phyloP scores from a whole-genome alignment of 2,329 filamentous ascomycete species.

The Nemania sp. region DNA sequence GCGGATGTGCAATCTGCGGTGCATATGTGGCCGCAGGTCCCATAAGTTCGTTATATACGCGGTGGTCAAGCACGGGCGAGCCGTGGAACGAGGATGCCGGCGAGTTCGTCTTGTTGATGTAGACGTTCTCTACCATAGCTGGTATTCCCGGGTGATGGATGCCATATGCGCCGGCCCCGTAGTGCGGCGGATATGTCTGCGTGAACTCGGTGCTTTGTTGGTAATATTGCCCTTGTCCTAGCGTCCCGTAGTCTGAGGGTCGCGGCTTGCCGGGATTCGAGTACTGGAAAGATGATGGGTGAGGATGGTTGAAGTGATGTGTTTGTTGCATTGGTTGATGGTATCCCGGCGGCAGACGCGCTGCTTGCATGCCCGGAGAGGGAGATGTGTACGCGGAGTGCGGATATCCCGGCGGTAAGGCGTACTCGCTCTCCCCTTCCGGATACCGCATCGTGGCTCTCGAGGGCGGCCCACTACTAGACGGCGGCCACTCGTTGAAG shows the following conservation, averaged over 20 bases:
- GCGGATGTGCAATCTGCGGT: conserved; percentile 25
- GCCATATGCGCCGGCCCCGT: conserved; percentile 30
- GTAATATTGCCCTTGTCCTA: conserved; percentile 53
- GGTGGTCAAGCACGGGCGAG: conserved; percentile 40
- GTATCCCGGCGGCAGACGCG: conserved; percentile 36
- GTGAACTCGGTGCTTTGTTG: conserved; percentile 51
- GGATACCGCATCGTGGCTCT: conserved; percentile 51
- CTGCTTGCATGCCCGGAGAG: conserved; percentile 31
- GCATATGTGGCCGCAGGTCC: conserved; percentile 21
- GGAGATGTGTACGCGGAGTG: conserved; percentile 35
- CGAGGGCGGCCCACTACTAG: conserved; percentile 46
- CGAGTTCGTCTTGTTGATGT: conserved; percentile 45
- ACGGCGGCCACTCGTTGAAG: conserved; percentile 31
- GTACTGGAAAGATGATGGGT: conserved; percentile 53
- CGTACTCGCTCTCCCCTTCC: conserved; percentile 51
- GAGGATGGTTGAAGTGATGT: conserved; percentile 39
- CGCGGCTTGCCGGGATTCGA: conserved; percentile 54
- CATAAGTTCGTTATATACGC: conserved; percentile 50
- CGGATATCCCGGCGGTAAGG: conserved; percentile 39
- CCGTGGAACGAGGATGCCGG: conserved; percentile 39
- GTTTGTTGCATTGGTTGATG: conserved; percentile 33
- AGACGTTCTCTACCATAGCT: conserved; percentile 42
- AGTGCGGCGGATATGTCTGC: conserved; percentile 37
- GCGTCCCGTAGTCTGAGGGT: conserved; percentile 54
- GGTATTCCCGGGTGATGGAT: conserved; percentile 27